These are phyloP conservation scores for Rhodotorula graminis DNA, from an alignment of 768 basidiomycete species.

Conservation along the genomic window DNA sequence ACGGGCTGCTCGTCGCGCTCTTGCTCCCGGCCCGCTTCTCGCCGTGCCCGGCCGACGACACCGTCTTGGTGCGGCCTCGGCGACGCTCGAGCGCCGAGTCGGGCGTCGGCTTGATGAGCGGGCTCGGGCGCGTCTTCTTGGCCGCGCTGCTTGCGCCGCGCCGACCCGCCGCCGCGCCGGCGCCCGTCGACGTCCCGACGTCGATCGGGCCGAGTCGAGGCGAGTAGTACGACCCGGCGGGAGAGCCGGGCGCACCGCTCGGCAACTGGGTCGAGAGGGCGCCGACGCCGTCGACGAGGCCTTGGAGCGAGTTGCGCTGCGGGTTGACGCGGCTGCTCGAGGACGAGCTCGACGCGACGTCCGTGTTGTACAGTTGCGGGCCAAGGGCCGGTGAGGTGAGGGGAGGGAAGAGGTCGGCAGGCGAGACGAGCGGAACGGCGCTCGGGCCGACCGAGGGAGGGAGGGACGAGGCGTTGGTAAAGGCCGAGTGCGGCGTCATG, in stretches of 20 bases:
- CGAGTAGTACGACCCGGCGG: constrained; percentile 6
- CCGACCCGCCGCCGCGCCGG: constrained; percentile 19
- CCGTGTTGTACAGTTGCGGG: constrained; percentile 31
- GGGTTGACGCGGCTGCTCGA: neutral
- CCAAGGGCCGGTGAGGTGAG: constrained; percentile 40
- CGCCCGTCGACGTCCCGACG: neutral
- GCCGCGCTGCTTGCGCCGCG: constrained; percentile 21
- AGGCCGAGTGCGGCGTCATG: constrained; percentile 44
- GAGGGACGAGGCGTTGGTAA: constrained; percentile 37
- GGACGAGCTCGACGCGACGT: neutral
- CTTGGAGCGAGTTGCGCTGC: constrained; percentile 37
- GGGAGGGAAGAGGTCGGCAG: constrained; percentile 40
- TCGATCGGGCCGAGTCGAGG: constrained; percentile 22
- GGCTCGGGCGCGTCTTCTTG: constrained; percentile 35
- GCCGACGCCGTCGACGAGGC: constrained; percentile 36
- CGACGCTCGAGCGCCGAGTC: constrained; percentile 10
- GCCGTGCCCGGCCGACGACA: neutral
- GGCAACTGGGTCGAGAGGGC: constrained; percentile 23
- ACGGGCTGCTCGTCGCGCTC: constrained; percentile 34
- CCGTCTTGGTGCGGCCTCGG: constrained; percentile 10
- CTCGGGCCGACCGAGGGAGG: constrained; percentile 25
- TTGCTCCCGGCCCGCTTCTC: neutral
- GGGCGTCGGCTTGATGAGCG: constrained; percentile 35
- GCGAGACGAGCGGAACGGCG: constrained; percentile 18
- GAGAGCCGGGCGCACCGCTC: neutral